Percentiles rank a stretch among this genome's conserved stretches.
Conservation (phyloP, 441 rosid species). For the Arabidopsis lyrata region DNA sequence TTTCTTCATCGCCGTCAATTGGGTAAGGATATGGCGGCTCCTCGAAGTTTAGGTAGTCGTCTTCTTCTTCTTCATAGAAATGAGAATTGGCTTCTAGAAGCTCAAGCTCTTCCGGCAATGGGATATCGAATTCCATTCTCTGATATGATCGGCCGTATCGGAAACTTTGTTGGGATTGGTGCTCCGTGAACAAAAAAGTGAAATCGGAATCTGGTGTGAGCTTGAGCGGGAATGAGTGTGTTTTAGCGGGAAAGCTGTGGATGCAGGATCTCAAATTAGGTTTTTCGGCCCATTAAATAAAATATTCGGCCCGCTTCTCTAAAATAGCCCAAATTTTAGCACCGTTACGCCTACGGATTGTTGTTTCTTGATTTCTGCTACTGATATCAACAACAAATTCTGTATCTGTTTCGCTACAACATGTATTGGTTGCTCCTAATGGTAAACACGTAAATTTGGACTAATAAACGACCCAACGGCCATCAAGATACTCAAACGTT, state of each 20-base stretch:
- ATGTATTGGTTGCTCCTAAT: not conserved
- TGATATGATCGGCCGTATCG: not conserved
- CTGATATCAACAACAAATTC: not conserved
- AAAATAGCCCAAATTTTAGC: not conserved
- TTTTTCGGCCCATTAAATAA: constrained; percentile 19
- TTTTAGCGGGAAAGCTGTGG: constrained; percentile 40
- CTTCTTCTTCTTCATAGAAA: constrained; percentile 51
- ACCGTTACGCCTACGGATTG: not conserved
- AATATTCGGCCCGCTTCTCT: constrained; percentile 22
- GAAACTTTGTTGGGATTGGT: not conserved
- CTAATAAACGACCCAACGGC: not conserved
- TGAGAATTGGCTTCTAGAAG: constrained; percentile 78
- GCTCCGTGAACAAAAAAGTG: not conserved
- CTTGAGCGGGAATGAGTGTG: constrained; percentile 39
- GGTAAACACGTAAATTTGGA: not conserved
- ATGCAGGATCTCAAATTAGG: constrained; percentile 7
- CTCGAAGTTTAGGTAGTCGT: constrained; percentile 50
- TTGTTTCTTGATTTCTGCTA: not conserved
- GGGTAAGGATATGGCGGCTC: constrained; percentile 46
- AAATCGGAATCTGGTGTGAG: constrained; percentile 31
- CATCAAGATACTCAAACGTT: not conserved
- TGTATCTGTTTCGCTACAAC: no score
- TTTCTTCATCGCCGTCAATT: constrained; percentile 41
- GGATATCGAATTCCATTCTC: constrained; percentile 70
- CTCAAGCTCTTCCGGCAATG: constrained; percentile 90